A percentile compares a stretch with the other conserved stretches of the same genome.
These are phyloP conservation scores for Carex sylvatica DNA, from an alignment of 202 grass and related monocot genomes.

Conservation along the genomic window DNA sequence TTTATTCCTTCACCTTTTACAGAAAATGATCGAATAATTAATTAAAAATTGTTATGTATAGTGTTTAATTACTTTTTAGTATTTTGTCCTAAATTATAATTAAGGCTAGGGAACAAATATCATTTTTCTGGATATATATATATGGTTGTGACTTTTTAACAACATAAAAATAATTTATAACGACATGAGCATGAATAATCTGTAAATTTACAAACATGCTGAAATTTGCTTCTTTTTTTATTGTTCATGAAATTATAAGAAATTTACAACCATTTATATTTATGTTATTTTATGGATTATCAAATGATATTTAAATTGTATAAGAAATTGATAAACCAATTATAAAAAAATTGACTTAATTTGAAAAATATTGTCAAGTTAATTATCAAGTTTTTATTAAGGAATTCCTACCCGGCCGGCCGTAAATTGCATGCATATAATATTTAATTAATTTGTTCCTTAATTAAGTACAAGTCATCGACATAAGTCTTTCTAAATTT, in stretches of 20 bases:
- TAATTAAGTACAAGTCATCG: no score
- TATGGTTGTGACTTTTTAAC: neutral
- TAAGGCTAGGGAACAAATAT: no score
- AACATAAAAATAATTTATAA: neutral
- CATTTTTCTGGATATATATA: no score
- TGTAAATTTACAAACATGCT: neutral
- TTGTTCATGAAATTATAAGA: neutral
- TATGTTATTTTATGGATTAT: no score
- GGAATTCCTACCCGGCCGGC: neutral
- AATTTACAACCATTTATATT: no score
- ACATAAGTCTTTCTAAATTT: no score
- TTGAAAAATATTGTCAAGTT: neutral
- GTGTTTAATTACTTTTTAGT: neutral
- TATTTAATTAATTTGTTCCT: no score
- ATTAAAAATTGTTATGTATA: neutral
- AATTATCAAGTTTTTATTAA: neutral
- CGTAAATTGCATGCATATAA: neutral
- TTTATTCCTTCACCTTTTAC: neutral
- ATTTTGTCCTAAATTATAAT: neutral
- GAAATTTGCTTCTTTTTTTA: neutral
- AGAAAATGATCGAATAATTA: neutral
- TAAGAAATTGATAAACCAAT: no score
- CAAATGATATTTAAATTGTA: no score
- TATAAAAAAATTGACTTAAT: neutral
- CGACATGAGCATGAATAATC: neutral